Percentiles rank a stretch among this genome's conserved stretches.
Conservation (phyloP, 108 stramenopile species). For the Skeletonema potamos region DNA sequence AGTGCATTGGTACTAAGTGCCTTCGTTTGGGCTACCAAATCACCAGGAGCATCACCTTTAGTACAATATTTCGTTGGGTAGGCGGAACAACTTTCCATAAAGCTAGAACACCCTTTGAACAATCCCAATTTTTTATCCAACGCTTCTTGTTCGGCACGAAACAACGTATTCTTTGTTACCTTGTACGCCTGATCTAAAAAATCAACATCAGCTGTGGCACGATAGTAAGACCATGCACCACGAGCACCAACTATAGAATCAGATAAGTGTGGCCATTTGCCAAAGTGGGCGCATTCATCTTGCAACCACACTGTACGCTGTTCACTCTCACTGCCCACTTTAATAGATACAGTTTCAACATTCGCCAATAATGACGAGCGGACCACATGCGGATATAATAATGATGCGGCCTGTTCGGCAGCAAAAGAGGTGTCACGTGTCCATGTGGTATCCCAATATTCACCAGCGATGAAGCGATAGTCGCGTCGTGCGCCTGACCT, state of each 20-base stretch:
- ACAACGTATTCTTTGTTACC: conserved; percentile 17
- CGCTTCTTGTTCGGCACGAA: conserved; percentile 33
- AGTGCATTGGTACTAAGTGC: conserved; percentile 46
- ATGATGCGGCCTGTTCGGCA: conserved; percentile 25
- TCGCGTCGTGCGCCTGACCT: too few species aligned
- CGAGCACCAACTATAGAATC: too few species aligned
- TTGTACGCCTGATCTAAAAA: conserved; percentile 47
- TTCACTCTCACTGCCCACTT: background rate
- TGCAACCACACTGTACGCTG: conserved; percentile 31
- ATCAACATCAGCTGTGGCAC: too few species aligned
- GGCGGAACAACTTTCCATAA: conserved; percentile 47
- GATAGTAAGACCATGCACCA: too few species aligned
- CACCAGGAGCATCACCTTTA: conserved; percentile 9
- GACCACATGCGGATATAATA: conserved; percentile 36
- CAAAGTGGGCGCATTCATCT: conserved; percentile 36
- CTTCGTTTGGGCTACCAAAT: conserved; percentile 35
- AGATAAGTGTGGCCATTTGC: too few species aligned
- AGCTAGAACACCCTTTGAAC: conserved; percentile 36
- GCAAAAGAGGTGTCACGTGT: conserved; percentile 52
- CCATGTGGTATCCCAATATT: conserved; percentile 41
- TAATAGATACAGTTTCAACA: background rate
- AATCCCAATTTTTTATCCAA: conserved; percentile 12
- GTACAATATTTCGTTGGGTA: conserved; percentile 37
- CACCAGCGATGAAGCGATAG: conserved; percentile 33
- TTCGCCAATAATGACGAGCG: conserved; percentile 10